Evolutionary conservation across 2,329 filamentous ascomycete genomes (phyloP).

Genomic region (Phaeosphaeriaceae sp.): DNA sequence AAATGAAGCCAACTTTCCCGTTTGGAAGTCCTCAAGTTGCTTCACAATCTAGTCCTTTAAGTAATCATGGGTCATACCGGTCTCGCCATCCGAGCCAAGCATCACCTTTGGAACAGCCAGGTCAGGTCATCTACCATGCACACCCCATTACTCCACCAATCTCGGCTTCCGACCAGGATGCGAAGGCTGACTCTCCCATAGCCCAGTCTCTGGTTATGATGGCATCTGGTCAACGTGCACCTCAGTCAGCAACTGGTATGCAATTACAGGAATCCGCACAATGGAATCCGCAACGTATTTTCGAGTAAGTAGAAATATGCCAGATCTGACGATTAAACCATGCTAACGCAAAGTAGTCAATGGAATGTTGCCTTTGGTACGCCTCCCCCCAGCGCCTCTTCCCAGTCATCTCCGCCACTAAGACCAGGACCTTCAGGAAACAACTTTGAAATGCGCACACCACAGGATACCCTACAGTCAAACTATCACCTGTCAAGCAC

Average conservation of each 20-base stretch:
- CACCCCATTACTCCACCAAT: constrained; percentile 83
- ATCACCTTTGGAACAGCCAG: constrained; percentile 58
- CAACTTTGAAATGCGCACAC: constrained; percentile 45
- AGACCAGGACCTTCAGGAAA: constrained; percentile 50
- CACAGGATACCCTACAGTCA: constrained; percentile 42
- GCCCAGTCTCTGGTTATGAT: constrained; percentile 76
- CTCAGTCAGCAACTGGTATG: constrained; percentile 60
- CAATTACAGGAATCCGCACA: constrained; percentile 67
- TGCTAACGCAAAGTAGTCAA: constrained; percentile 64
- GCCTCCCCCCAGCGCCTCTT: constrained; percentile 51
- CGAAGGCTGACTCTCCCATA: constrained; percentile 77
- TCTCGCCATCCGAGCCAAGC: constrained; percentile 56
- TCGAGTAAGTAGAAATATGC: constrained; percentile 71
- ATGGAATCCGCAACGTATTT: constrained; percentile 88
- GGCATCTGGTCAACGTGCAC: constrained; percentile 61
- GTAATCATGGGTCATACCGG: constrained; percentile 57
- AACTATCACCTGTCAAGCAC: constrained; percentile 44
- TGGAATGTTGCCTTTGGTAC: constrained; percentile 95
- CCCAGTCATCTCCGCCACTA: constrained; percentile 54
- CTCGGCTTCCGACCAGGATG: constrained; percentile 73
- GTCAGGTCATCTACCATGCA: constrained; percentile 68
- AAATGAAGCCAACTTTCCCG: constrained; percentile 85
- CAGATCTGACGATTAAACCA: background rate
- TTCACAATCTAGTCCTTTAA: constrained; percentile 67
- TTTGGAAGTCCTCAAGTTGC: constrained; percentile 77